Percentiles rank a stretch among this genome's conserved stretches.
These are phyloP conservation scores for Aristolochia contorta DNA, from an alignment of 164 flowering plant genomes.

Conservation along the genomic window DNA sequence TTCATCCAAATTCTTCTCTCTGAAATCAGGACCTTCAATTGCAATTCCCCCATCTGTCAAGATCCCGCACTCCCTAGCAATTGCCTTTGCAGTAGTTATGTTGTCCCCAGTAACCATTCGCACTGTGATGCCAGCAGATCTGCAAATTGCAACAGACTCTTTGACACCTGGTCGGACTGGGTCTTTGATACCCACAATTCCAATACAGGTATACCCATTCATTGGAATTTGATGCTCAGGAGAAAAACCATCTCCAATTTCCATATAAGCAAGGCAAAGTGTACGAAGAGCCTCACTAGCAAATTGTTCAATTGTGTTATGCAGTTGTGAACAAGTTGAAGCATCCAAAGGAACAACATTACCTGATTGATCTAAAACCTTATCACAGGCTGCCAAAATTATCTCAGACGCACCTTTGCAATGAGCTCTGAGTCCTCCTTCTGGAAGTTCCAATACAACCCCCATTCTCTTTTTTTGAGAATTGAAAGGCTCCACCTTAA, in stretches of 20 bases:
- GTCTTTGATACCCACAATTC: conserved; percentile 92
- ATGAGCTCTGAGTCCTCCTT: conserved; percentile 62
- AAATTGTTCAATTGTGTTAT: conserved; percentile 58
- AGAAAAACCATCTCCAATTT: conserved; percentile 44
- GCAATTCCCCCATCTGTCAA: conserved; percentile 82
- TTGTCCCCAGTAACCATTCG: conserved; percentile 97
- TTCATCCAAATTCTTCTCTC: conserved; percentile 67
- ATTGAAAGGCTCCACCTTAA: conserved; percentile 91
- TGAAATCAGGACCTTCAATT: conserved; percentile 87
- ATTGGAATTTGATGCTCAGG: conserved; percentile 45
- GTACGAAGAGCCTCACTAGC: conserved; percentile 92
- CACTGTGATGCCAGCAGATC: conserved; percentile 83
- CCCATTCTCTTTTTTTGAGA: conserved; percentile 86
- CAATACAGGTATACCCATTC: conserved; percentile 71
- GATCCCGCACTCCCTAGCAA: conserved; percentile 95
- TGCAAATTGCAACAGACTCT: conserved; percentile 88
- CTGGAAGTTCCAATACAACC: conserved; percentile 66
- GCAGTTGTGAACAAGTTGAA: conserved; percentile 30
- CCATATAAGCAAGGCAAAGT: conserved; percentile 81
- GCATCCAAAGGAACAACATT: conserved; percentile 58
- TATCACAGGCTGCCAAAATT: conserved; percentile 75
- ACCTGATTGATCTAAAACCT: conserved; percentile 44
- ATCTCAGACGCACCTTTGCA: conserved; percentile 95
- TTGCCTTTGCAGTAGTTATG: conserved; percentile 90
- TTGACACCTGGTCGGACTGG: conserved; percentile 95